Conservation (phyloP, 176 grass and related monocot genomes). For the Lolium perenne region DNA sequence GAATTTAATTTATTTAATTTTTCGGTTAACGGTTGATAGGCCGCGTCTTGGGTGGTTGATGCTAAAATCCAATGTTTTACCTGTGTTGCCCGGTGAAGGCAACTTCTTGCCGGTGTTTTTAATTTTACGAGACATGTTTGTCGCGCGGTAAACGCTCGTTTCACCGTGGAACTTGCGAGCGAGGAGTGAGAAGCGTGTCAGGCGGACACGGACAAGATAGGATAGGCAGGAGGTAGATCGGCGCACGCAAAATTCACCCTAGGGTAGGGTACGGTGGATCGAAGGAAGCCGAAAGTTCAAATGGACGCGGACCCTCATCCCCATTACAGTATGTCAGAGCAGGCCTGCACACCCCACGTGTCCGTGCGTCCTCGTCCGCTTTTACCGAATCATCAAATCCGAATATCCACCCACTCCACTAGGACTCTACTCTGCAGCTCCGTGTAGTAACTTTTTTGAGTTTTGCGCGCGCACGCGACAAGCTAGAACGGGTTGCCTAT, state of each 20-base stretch:
- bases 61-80: too few relatives aligned
- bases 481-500: too few relatives aligned
- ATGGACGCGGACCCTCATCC: not conserved
- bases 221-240: not conserved
- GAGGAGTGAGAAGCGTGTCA: not conserved
- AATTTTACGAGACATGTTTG: too few relatives aligned
- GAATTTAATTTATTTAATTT: too few relatives aligned
- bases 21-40: too few relatives aligned
- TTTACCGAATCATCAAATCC: constrained; percentile 1
- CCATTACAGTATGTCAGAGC: not conserved
- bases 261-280: not conserved
- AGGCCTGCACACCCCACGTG: constrained; percentile 28
- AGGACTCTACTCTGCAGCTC: not conserved
- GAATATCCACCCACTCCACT: not conserved
- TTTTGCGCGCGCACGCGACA: not conserved
- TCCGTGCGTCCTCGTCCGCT: constrained; percentile 14
- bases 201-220: too few relatives aligned
- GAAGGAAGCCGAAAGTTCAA: not conserved
- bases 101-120: too few relatives aligned
- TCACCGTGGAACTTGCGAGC: not conserved
- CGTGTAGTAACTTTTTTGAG: not conserved
- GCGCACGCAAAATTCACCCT: not conserved
- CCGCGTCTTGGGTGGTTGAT: too few relatives aligned
- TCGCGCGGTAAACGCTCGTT: not conserved
- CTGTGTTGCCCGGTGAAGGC: too few relatives aligned